Percentiles rank a stretch among this genome's conserved stretches.
phyloP scores from a whole-genome alignment of 2,329 filamentous ascomycete species.

The Cucurbitaria berberidis region DNA sequence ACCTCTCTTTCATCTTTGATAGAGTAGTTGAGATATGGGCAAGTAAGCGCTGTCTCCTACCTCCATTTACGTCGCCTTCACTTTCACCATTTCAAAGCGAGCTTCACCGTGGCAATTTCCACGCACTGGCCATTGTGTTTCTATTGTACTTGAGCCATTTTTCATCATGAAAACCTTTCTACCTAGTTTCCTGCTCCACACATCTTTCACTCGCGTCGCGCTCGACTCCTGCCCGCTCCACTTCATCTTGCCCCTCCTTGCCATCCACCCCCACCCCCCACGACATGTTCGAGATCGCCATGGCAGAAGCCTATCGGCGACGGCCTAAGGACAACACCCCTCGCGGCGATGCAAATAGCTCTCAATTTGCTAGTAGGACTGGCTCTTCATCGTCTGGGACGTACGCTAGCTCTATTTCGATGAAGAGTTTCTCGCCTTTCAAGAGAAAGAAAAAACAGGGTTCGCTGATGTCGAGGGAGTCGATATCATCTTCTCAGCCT shows the following conservation, averaged over 20 bases:
- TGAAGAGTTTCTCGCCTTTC: neutral
- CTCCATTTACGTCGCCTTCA: neutral
- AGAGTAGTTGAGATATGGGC: neutral
- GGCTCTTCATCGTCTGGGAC: neutral
- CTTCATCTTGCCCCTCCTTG: neutral
- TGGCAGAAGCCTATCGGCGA: slow-evolving; percentile 11
- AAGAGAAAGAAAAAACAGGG: neutral
- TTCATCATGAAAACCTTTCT: neutral
- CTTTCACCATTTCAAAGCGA: neutral
- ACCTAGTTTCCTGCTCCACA: neutral
- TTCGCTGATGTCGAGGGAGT: neutral
- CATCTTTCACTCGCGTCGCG: neutral
- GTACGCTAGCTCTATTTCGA: neutral
- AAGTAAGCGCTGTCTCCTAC: neutral
- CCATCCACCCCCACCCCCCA: neutral
- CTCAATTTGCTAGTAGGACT: neutral
- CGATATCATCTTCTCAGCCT: neutral
- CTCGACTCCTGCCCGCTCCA: neutral
- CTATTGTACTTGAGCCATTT: neutral
- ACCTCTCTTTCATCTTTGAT: no score
- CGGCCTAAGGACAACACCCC: neutral
- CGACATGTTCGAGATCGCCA: slow-evolving; percentile 8
- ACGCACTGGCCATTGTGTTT: neutral
- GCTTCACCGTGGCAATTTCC: neutral
- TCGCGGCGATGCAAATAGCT: neutral